These are phyloP conservation scores for Colletotrichum destructivum DNA, from an alignment of 2,329 filamentous ascomycete genomes.

Conservation along the genomic window DNA sequence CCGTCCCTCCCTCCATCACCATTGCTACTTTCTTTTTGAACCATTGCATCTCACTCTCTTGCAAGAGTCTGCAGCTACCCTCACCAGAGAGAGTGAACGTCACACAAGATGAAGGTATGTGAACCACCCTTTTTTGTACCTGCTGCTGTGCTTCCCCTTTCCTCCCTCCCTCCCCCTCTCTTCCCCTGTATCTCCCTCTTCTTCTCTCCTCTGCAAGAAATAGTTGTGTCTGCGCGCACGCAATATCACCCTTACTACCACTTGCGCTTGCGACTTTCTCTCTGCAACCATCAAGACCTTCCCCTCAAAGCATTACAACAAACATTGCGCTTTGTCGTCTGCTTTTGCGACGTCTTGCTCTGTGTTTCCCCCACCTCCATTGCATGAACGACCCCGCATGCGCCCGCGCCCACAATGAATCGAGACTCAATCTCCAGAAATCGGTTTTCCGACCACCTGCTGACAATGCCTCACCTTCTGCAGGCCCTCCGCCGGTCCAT, in stretches of 20 bases:
- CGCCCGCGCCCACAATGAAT: slow-evolving; percentile 38
- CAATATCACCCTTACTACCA: slow-evolving; percentile 1
- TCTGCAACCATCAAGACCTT: neutral
- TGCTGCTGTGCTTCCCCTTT: slow-evolving; percentile 6
- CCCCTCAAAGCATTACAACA: neutral
- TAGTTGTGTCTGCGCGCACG: slow-evolving; percentile 1
- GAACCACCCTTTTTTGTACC: slow-evolving; percentile 25
- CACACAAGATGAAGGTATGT: slow-evolving; percentile 45
- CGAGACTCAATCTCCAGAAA: slow-evolving; percentile 39
- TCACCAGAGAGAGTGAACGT: slow-evolving; percentile 29
- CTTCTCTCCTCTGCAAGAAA: slow-evolving; percentile 8
- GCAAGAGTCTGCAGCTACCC: slow-evolving; percentile 18
- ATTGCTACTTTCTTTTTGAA: slow-evolving; percentile 28
- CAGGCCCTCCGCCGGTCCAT: slow-evolving; percentile 89
- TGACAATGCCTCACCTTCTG: slow-evolving; percentile 62
- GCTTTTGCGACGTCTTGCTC: slow-evolving; percentile 7
- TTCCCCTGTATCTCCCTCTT: neutral
- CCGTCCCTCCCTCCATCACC: slow-evolving; percentile 24
- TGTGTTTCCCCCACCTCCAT: slow-evolving; percentile 37
- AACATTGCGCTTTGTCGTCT: slow-evolving; percentile 13
- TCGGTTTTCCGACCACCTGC: slow-evolving; percentile 45
- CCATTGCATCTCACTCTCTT: slow-evolving; percentile 21
- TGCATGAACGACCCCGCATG: slow-evolving; percentile 40
- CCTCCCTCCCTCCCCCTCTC: slow-evolving; percentile 23
- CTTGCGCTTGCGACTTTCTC: slow-evolving; percentile 23